Conservation (phyloP, 2,329 filamentous ascomycete genomes). For the Neonectria punicea region DNA sequence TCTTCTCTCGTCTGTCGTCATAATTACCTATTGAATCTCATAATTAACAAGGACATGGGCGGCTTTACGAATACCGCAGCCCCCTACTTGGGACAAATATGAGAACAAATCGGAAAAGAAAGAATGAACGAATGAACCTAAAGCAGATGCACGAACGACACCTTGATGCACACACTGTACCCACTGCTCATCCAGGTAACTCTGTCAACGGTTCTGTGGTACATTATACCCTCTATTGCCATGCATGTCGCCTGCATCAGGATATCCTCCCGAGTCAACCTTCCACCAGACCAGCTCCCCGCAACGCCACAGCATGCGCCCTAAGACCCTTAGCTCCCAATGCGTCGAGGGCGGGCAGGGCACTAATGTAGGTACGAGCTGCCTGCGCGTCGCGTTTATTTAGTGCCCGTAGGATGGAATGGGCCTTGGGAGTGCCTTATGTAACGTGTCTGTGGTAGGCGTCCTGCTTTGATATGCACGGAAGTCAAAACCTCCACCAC, state of each 20-base stretch:
- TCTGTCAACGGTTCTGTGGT: not conserved
- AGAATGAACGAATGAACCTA: not conserved
- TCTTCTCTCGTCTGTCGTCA: not conserved
- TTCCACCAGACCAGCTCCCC: not conserved
- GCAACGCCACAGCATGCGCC: constrained; percentile 10
- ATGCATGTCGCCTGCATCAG: not conserved
- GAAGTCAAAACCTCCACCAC: constrained; percentile 23
- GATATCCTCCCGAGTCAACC: not conserved
- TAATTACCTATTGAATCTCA: not conserved
- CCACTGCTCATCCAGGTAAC: too few species aligned
- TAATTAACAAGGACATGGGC: not conserved
- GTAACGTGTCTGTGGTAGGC: not conserved
- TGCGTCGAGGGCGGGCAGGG: not conserved
- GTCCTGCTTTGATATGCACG: not conserved
- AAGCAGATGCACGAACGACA: not conserved
- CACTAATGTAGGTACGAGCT: constrained; percentile 43
- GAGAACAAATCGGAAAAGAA: not conserved
- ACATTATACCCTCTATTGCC: not conserved
- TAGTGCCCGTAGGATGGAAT: constrained; percentile 14
- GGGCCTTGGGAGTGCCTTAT: not conserved
- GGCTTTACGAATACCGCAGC: not conserved
- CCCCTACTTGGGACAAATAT: too few species aligned
- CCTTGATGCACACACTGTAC: too few species aligned
- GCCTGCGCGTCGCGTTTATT: constrained; percentile 13
- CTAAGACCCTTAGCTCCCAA: constrained; percentile 20